Evolutionary conservation across 129 eudicot species (phyloP).

Genomic region (Artemisia tridentata): DNA sequence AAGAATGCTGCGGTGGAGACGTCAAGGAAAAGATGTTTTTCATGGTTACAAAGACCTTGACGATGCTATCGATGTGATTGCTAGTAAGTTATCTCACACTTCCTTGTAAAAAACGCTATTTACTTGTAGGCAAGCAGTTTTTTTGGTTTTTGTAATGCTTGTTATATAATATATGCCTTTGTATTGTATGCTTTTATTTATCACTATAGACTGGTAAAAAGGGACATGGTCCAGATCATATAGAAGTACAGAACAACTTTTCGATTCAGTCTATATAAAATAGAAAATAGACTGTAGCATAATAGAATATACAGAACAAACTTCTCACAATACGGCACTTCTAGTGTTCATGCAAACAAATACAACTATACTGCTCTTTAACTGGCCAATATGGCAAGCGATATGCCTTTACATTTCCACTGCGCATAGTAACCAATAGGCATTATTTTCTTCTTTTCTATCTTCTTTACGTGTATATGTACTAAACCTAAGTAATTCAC

Average conservation of each 20-base stretch:
- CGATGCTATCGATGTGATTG: constrained; percentile 35
- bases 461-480: constrained; percentile 22
- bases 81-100: constrained; percentile 21
- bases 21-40: constrained; percentile 53
- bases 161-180: neutral
- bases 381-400: constrained; percentile 31
- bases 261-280: neutral
- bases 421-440: constrained; percentile 31
- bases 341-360: constrained; percentile 21
- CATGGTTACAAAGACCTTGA: constrained; percentile 46
- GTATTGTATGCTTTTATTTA: neutral
- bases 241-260: constrained; percentile 6
- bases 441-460: constrained; percentile 28
- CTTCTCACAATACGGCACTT: constrained; percentile 26
- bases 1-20: constrained; percentile 54
- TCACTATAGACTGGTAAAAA: neutral
- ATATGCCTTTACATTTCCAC: constrained; percentile 39
- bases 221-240: neutral
- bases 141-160: neutral
- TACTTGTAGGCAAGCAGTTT: no score
- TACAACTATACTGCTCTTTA: constrained; percentile 22
- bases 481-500: constrained; percentile 25
- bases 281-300: constrained; percentile 15
- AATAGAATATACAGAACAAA: constrained; percentile 9
- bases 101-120: no score